Conservation (phyloP, 192 early-diverging fungal genomes). For the Backusella mclennaniae region DNA sequence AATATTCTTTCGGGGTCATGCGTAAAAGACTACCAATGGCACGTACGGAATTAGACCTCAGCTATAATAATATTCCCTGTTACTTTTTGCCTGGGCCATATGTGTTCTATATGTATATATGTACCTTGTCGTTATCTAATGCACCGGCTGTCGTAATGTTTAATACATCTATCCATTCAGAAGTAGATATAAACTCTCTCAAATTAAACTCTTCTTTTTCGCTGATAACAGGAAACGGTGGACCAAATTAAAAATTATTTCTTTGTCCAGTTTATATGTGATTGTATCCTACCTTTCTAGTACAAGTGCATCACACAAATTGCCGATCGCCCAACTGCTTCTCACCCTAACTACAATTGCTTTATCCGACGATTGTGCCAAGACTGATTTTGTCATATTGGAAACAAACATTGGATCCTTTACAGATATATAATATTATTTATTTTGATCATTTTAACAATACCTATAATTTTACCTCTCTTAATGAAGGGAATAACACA, state of each 20-base stretch:
- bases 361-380: conserved; percentile 49
- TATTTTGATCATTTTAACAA: neutral
- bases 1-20: conserved; percentile 46
- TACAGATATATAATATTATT: neutral
- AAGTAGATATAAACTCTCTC: conserved; percentile 42
- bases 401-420: conserved; percentile 58
- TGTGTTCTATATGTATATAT: neutral
- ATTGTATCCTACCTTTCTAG: conserved; percentile 24
- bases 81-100: conserved; percentile 5
- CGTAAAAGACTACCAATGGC: conserved; percentile 64
- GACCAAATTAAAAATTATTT: neutral
- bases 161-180: conserved; percentile 45
- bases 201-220: conserved; percentile 28
- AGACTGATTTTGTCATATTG: conserved; percentile 53
- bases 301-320: conserved; percentile 63
- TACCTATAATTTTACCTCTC: conserved; percentile 40
- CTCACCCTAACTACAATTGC: conserved; percentile 62
- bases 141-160: conserved; percentile 44
- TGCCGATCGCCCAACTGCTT: conserved; percentile 77
- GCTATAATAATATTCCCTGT: conserved; percentile 30
- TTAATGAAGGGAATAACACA: conserved; percentile 51
- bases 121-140: conserved; percentile 73
- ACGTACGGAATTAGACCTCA: conserved; percentile 70
- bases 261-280: neutral
- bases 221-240: neutral